Evolutionary conservation across 2,329 filamentous ascomycete species (phyloP), one percentile per base, ranked within the genome.

Genomic region (Aspergillus luchuensis): DNA sequence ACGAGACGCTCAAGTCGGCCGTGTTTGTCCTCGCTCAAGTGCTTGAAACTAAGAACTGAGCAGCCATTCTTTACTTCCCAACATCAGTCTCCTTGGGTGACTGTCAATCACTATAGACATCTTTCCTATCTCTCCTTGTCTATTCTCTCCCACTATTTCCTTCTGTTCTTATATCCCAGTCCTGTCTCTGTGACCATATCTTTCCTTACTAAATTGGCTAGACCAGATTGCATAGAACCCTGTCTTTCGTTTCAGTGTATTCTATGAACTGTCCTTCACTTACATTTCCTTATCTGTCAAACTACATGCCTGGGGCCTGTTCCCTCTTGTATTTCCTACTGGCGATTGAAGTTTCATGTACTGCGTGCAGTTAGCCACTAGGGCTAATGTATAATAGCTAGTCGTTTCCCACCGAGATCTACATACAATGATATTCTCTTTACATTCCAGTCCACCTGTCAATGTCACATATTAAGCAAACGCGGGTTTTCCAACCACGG

Each of bases 11-110:
- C n/a, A 77, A 75, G 65, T 69, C 75, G 2, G 71, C 76, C 15
- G 67, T 78, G 13, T 67, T 72, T 38, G 75, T 77, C 19, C 61
- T 78, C n/a, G 71, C 69, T 5, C 72, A 77, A 59, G 74, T 77
- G 8, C 72, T 78, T 17, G 75, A 78, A 61, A 65, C 66, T 11
- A 75, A 74, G 39, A 64, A 67, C 30, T 67, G 63, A 50, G 41
- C 33, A 13, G n/a, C 59, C 55, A 58, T 47, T 30, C 45, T 39
- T 51, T 21, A 47, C 19, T 43, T 39, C 30, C n/a, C n/a, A 50
- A n/a, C 25, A 39, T 11, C 28, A 28, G 28, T 50, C 30, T 30
- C 25, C 8, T n/a, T n/a, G 56, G 25, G 43, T 60, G 23, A n/a
- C 49, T 48, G 23, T 59, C 36, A 36, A 36, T 61, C 33, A 60